A percentile compares a stretch with the other conserved stretches of the same genome.
Evolutionary conservation across 257 asterid species (phyloP).

Genomic region (Solanum etuberosum): DNA sequence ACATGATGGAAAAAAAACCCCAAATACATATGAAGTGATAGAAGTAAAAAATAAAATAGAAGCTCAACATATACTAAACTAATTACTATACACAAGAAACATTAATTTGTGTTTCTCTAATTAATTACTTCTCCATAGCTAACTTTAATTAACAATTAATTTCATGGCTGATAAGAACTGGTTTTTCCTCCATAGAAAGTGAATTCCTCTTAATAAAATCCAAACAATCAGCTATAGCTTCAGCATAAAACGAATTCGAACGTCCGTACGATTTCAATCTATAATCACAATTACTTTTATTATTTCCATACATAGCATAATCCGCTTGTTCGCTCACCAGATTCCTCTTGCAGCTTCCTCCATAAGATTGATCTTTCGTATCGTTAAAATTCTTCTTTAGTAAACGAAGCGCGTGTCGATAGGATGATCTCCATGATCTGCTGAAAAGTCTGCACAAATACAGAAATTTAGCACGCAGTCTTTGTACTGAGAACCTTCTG

Average conservation of each 20-base stretch:
- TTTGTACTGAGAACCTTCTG: conserved; percentile 27
- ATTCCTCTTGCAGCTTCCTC: background rate
- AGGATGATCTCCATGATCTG: conserved; percentile 13
- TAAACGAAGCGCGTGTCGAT: conserved; percentile 5
- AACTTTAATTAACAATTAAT: background rate
- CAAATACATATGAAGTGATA: background rate
- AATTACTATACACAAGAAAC: background rate
- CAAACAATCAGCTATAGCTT: conserved; percentile 50
- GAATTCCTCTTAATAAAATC: conserved; percentile 51
- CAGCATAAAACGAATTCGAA: conserved; percentile 45
- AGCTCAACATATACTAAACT: background rate
- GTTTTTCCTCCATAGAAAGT: conserved; percentile 36
- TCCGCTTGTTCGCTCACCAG: conserved; percentile 3
- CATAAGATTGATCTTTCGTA: background rate
- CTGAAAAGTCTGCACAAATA: conserved; percentile 14
- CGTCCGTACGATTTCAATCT: conserved; percentile 16
- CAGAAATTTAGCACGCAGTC: conserved; percentile 24
- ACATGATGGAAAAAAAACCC: background rate
- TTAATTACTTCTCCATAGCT: background rate
- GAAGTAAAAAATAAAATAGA: background rate
- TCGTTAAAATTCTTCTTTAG: conserved; percentile 5
- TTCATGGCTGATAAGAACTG: conserved; percentile 9
- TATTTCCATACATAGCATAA: background rate
- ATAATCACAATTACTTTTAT: background rate
- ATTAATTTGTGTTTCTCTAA: background rate